These are phyloP conservation scores for Chamaecrista fasciculata DNA, from an alignment of 306 rosid species.

Conservation along the genomic window DNA sequence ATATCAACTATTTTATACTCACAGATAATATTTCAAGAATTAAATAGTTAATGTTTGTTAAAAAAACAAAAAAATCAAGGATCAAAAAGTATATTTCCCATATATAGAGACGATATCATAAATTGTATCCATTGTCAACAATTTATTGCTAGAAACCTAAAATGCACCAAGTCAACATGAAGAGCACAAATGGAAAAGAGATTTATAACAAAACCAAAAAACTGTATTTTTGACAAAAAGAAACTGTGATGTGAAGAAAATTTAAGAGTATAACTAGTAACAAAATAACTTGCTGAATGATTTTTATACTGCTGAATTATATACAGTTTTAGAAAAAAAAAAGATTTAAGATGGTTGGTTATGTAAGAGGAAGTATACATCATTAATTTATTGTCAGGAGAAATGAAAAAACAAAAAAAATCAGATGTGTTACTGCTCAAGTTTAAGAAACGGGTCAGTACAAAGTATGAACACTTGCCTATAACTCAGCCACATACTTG, in stretches of 20 bases:
- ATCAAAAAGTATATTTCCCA: no score
- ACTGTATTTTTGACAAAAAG: no score
- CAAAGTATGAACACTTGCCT: not conserved
- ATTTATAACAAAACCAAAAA: no score
- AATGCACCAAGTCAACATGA: not conserved
- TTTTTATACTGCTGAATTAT: not conserved
- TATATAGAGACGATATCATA: no score
- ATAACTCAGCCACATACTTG: not conserved
- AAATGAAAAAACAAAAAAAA: not conserved
- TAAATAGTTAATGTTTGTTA: no score
- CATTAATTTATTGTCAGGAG: slow-evolving; percentile 2
- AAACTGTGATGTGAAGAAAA: not conserved
- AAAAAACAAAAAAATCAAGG: no score
- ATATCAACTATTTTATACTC: no score
- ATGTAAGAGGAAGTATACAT: not conserved
- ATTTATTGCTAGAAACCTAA: no score
- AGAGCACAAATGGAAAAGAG: not conserved
- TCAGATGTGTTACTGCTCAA: not conserved
- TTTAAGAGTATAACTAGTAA: not conserved
- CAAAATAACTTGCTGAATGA: not conserved
- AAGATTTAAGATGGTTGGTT: slow-evolving; percentile 2
- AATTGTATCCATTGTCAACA: no score
- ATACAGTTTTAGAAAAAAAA: slow-evolving; percentile 18
- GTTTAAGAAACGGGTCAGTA: not conserved
- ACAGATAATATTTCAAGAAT: no score